Base-by-base conservation (phyloP, 495 filamentous ascomycete species). In the Collariella sp. region DNA sequence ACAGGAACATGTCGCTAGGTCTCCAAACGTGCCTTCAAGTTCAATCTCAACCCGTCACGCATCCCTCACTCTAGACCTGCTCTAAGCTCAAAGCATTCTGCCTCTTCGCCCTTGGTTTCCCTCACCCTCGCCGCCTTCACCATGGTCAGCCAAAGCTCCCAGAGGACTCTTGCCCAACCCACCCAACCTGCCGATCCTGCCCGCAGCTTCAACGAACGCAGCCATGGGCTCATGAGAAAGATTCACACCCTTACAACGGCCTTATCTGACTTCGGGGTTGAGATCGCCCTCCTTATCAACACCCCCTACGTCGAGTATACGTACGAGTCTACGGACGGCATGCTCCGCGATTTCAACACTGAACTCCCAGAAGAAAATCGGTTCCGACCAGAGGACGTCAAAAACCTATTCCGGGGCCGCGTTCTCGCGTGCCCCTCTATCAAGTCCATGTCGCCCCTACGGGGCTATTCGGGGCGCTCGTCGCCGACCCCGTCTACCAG, bases 141-240 rank as follows among this genome's bases (percentile, higher is more conserved):
- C 16, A 46, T 46, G 11, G 44, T 46, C 11, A 46, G 44, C 29
- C 29, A 46, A 13, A 46, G 44, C 44, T 46, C 29, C 2, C 11
- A 46, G 44, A 46, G 44, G 44, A 46, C 44, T 46, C 29, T 46
- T 46, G 44, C 44, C 44, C 16, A 46, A 46, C 29, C 44, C 16
- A 4, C 29, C 15, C 29, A 18, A 46, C 44, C 44, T 46, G 16
- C 24, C 15, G 44, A 46, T 46, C 44, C 29, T 46, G 16, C 29
- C 7, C 29, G 29, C 18, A 46, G 44, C 44, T 46, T 46, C 18
- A 46, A 46, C 44, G 29, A 46, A 46, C 18, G 18, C 11, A 46
- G 44, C 26, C 16, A 46, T 46, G 11, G 44, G 29, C 33, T 46
- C 12, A 46, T 46, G 11, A 46, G 44, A 34, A 46, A 46, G 20